Evolutionary conservation across 202 grass and related monocot genomes (phyloP).

Genomic region (Zizania palustris): DNA sequence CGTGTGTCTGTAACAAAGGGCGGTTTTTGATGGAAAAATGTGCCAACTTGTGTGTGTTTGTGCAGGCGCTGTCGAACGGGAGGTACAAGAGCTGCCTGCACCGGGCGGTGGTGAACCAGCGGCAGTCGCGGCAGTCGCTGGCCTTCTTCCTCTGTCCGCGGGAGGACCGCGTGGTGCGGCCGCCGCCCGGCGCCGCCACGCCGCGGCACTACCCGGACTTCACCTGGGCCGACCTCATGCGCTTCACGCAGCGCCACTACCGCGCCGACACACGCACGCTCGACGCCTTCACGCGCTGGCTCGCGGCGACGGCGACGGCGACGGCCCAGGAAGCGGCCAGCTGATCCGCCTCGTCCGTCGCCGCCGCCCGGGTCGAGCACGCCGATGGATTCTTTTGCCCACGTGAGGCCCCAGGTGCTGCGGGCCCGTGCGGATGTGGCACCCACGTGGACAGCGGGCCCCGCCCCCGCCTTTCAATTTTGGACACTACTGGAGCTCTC

Average conservation of each 20-base stretch:
- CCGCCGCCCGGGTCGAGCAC: too few relatives aligned
- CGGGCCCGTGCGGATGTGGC: slow-evolving; percentile 9
- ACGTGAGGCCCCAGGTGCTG: slow-evolving; percentile 35
- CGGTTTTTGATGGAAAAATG: too few relatives aligned
- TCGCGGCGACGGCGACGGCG: neutral
- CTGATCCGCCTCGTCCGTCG: neutral
- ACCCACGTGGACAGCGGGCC: slow-evolving; percentile 37
- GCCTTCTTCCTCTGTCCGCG: slow-evolving; percentile 92
- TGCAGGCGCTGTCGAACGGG: slow-evolving; percentile 89
- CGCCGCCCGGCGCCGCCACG: slow-evolving; percentile 39
- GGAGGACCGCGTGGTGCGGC: slow-evolving; percentile 78
- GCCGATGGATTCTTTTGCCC: slow-evolving; percentile 25
- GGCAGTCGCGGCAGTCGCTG: slow-evolving; percentile 65
- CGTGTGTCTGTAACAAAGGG: too few relatives aligned
- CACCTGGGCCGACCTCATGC: slow-evolving; percentile 84
- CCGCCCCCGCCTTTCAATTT: slow-evolving; percentile 54
- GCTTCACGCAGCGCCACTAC: slow-evolving; percentile 89
- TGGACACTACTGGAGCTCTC: slow-evolving; percentile 33
- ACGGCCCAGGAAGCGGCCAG: slow-evolving; percentile 5
- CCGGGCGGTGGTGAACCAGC: slow-evolving; percentile 82
- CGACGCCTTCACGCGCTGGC: slow-evolving; percentile 70
- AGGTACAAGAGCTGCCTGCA: slow-evolving; percentile 93
- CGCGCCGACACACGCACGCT: slow-evolving; percentile 78
- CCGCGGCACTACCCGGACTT: slow-evolving; percentile 85
- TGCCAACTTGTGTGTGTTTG: neutral